Percentiles rank a stretch among this genome's conserved stretches.
Evolutionary conservation across 495 filamentous ascomycete species (phyloP).

Genomic region (Aspergillus sparsus): DNA sequence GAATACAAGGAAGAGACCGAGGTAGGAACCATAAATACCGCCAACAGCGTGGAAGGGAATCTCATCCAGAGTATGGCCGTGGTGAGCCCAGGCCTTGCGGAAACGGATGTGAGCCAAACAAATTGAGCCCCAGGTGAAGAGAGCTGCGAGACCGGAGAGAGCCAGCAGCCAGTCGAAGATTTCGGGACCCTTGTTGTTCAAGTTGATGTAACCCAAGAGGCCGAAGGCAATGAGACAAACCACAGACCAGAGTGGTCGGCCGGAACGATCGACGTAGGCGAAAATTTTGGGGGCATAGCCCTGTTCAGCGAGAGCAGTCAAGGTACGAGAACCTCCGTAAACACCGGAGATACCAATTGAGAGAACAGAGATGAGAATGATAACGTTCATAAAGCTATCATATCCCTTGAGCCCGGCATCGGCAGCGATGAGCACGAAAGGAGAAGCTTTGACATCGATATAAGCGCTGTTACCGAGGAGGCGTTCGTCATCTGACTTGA

Average conservation of each 20-base stretch:
- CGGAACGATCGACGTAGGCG: conserved; percentile 42
- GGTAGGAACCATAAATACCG: conserved; percentile 66
- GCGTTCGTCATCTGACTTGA: conserved; percentile 53
- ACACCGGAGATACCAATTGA: conserved; percentile 77
- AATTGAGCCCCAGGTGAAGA: conserved; percentile 74
- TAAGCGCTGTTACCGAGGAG: conserved; percentile 45
- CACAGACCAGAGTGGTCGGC: conserved; percentile 53
- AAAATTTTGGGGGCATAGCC: conserved; percentile 60
- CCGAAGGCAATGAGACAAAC: conserved; percentile 47
- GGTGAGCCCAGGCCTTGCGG: conserved; percentile 56
- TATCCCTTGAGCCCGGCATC: conserved; percentile 65
- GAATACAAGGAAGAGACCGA: conserved; percentile 61
- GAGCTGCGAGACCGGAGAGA: conserved; percentile 62
- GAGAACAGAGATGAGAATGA: conserved; percentile 66
- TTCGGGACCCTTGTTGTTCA: conserved; percentile 36
- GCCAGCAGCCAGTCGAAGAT: conserved; percentile 67
- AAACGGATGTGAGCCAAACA: conserved; percentile 75
- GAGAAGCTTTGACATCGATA: conserved; percentile 62
- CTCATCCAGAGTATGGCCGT: conserved; percentile 65
- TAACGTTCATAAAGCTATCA: conserved; percentile 75
- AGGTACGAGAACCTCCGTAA: conserved; percentile 67
- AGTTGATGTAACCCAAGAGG: conserved; percentile 52
- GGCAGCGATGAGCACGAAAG: conserved; percentile 63
- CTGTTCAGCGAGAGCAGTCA: conserved; percentile 61
- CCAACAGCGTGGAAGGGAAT: conserved; percentile 67